Evolutionary conservation across 1,284 basidiomycete genomes (phyloP), one percentile per base, ranked within the genome.

Genomic region (Trichosporon inkin): DNA sequence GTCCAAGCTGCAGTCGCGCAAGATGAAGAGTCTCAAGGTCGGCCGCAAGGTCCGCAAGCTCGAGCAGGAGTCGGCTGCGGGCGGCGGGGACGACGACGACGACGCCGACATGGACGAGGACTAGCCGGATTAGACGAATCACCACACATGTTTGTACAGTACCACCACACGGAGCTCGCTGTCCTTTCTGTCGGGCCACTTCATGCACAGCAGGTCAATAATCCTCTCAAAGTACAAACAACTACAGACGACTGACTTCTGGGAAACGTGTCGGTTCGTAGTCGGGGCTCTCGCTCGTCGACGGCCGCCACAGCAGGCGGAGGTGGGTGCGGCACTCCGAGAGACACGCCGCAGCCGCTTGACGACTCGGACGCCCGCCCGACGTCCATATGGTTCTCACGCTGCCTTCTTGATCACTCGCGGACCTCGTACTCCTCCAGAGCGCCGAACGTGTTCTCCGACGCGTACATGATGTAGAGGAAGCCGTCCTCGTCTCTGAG

Each of bases 401-500:
- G 16, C n/a, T 19, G 16, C 44, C n/a, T 3, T 22, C 13, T n/a
- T 13, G 17, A 24, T 49, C 13, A 58, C 53, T 58, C 57, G 38
- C 47, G 22, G n/a, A 63, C 55, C 51, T 56, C 58, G 28, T 41
- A 57, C 55, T 59, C 40, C 24, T 61, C 58, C 54, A 58, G 56
- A 60, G 59, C 69, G 60, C 92, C 91, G 70, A 95, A 95, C 32
- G 91, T 94, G 81, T 95, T 96, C 88, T 95, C 92, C 60, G 93
- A 92, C 39, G 92, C 94, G 82, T 96, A 96, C 77, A 90, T 90
- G 64, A 95, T 91, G 75, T 94, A 97, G 56, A 96, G 82, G 85
- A 96, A 96, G 64, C 92, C 90, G 76, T 96, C 92, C 76, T 96
- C 93, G 71, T 96, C 92, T 84, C 92, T 94, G 24, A 36, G 56